Percentiles rank a stretch among this genome's conserved stretches.
phyloP scores from a whole-genome alignment of 768 basidiomycete species.

The Saitozyma podzolica region DNA sequence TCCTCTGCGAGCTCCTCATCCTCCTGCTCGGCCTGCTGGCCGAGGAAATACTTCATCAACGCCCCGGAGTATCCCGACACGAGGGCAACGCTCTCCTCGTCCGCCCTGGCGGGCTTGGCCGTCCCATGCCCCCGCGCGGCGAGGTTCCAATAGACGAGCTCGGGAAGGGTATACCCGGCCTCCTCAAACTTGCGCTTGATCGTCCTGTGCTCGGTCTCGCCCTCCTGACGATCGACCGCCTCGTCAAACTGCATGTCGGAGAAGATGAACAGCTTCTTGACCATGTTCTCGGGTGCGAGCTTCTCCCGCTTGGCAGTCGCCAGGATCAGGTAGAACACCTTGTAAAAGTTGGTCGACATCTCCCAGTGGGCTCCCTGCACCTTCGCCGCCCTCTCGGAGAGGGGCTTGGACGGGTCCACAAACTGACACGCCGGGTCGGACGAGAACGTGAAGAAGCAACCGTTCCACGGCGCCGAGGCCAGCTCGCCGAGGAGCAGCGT shows the following conservation, averaged over 20 bases:
- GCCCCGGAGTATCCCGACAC: conserved; percentile 70
- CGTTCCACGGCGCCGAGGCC: conserved; percentile 65
- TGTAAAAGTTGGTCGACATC: conserved; percentile 65
- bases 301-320: conserved; percentile 63
- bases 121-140: conserved; percentile 19
- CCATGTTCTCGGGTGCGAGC: conserved; percentile 68
- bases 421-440: conserved; percentile 57
- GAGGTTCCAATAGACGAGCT: conserved; percentile 74
- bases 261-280: conserved; percentile 73
- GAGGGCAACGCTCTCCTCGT: conserved; percentile 65
- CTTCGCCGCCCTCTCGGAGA: conserved; percentile 48
- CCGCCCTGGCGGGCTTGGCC: conserved; percentile 59
- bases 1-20: conserved; percentile 54
- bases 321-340: conserved; percentile 59
- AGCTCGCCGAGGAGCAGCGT: conserved; percentile 67
- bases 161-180: conserved; percentile 70
- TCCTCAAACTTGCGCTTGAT: conserved; percentile 61
- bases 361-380: conserved; percentile 58
- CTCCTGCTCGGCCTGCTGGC: conserved; percentile 20
- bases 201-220: conserved; percentile 66
- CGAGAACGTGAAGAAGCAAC: conserved; percentile 71
- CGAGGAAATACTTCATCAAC: conserved; percentile 73
- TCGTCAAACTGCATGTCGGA: conserved; percentile 76
- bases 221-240: conserved; percentile 18
- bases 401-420: conserved; percentile 53